A percentile compares a stretch with the other conserved stretches of the same genome.
Evolutionary conservation across 1,139 yeast genomes (phyloP).

Genomic region (Kodamaea suecica): DNA sequence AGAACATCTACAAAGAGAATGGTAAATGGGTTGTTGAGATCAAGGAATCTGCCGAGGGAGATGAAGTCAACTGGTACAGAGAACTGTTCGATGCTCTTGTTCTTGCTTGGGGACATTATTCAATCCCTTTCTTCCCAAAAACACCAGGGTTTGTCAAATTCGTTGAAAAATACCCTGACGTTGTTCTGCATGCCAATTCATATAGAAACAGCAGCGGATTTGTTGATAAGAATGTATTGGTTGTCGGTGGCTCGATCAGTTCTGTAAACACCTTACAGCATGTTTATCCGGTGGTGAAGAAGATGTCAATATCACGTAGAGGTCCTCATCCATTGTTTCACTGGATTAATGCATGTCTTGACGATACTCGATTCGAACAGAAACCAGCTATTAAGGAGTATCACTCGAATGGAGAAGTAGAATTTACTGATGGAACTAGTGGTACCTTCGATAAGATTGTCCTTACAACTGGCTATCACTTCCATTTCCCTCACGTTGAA

Average conservation of each 20-base stretch:
- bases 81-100: conserved; percentile 49
- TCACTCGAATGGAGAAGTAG: conserved; percentile 25
- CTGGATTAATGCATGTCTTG: conserved; percentile 34
- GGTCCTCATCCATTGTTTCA: conserved; percentile 27
- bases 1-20: conserved; percentile 28
- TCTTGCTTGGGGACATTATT: conserved; percentile 55
- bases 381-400: conserved; percentile 28
- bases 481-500: conserved; percentile 33
- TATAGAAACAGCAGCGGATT: conserved; percentile 50
- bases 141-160: conserved; percentile 52
- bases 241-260: conserved; percentile 51
- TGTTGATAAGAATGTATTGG: conserved; percentile 38
- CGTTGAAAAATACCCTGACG: conserved; percentile 39
- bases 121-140: conserved; percentile 52
- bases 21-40: conserved; percentile 42
- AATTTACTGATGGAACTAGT: conserved; percentile 36
- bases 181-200: conserved; percentile 55
- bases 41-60: conserved; percentile 3
- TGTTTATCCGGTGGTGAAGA: conserved; percentile 38
- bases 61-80: conserved; percentile 10
- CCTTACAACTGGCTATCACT: conserved; percentile 39
- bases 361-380: conserved; percentile 29
- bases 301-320: conserved; percentile 37
- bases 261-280: conserved; percentile 53
- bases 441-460: conserved; percentile 29